phyloP scores from a whole-genome alignment of 331 rosid genomes.

The Quercus phellos region DNA sequence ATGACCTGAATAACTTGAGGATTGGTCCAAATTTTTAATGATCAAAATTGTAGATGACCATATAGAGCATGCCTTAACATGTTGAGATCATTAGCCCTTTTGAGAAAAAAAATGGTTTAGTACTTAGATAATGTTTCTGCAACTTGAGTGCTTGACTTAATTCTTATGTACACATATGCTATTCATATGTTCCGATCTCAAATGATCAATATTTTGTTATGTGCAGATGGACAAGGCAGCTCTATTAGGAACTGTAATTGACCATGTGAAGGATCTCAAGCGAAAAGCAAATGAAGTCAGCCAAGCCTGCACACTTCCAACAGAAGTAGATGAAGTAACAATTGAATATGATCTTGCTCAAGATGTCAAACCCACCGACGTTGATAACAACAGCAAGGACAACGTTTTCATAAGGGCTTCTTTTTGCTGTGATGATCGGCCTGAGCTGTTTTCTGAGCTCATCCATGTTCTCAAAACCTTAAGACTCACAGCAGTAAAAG shows the following conservation, averaged over 20 bases:
- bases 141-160: background rate
- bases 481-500: slow-evolving; percentile 64
- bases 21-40: no score
- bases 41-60: no score
- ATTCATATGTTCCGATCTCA: background rate
- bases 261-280: slow-evolving; percentile 84
- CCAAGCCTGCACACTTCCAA: slow-evolving; percentile 56
- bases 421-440: slow-evolving; percentile 84
- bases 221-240: slow-evolving; percentile 98
- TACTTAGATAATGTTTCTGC: background rate
- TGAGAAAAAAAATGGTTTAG: background rate
- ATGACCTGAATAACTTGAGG: no score
- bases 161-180: background rate
- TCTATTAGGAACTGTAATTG: slow-evolving; percentile 81
- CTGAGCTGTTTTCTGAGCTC: slow-evolving; percentile 82
- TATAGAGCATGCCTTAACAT: background rate
- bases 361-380: slow-evolving; percentile 21
- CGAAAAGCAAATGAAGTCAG: slow-evolving; percentile 69
- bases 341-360: slow-evolving; percentile 43
- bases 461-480: slow-evolving; percentile 61
- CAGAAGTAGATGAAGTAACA: slow-evolving; percentile 72
- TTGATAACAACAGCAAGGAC: slow-evolving; percentile 9
- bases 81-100: background rate
- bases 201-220: slow-evolving; percentile 9
- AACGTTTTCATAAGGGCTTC: slow-evolving; percentile 60